Evolutionary conservation across 345 rosid species (phyloP).

Genomic region (Euphorbia tirucalli): DNA sequence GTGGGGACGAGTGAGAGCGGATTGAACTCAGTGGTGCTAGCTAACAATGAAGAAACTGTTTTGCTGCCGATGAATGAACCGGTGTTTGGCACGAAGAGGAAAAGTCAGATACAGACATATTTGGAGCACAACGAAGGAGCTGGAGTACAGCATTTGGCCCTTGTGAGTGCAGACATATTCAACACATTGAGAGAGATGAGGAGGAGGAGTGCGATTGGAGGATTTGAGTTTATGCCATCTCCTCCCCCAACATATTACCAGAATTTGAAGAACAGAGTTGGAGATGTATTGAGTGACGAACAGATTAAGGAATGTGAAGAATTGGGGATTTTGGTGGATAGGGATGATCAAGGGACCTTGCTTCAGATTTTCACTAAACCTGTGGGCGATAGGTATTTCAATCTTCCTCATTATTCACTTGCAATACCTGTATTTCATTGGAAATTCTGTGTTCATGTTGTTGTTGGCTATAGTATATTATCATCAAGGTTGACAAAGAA

Average conservation of each 20-base stretch:
- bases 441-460: background rate
- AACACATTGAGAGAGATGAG: constrained; percentile 78
- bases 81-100: constrained; percentile 82
- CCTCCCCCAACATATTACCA: constrained; percentile 84
- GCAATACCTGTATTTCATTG: background rate
- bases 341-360: constrained; percentile 94
- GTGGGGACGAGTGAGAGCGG: constrained; percentile 90
- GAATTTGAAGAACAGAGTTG: constrained; percentile 69
- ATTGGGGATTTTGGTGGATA: constrained; percentile 83
- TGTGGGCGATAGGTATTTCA: constrained; percentile 71
- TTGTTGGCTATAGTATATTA: too few species aligned
- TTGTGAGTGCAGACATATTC: constrained; percentile 71
- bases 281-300: constrained; percentile 70
- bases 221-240: constrained; percentile 91
- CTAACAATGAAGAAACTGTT: constrained; percentile 75
- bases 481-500: too few species aligned
- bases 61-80: constrained; percentile 87
- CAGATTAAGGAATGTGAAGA: constrained; percentile 88
- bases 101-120: constrained; percentile 93
- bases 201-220: constrained; percentile 72
- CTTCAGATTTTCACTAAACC: constrained; percentile 98
- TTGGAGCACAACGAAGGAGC: constrained; percentile 93
- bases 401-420: background rate
- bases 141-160: constrained; percentile 81
- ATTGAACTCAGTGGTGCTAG: constrained; percentile 70